A percentile compares a stretch with the other conserved stretches of the same genome.
These are phyloP conservation scores for Boletus semigastroideus DNA, from an alignment of 1,284 basidiomycete species.

Conservation along the genomic window DNA sequence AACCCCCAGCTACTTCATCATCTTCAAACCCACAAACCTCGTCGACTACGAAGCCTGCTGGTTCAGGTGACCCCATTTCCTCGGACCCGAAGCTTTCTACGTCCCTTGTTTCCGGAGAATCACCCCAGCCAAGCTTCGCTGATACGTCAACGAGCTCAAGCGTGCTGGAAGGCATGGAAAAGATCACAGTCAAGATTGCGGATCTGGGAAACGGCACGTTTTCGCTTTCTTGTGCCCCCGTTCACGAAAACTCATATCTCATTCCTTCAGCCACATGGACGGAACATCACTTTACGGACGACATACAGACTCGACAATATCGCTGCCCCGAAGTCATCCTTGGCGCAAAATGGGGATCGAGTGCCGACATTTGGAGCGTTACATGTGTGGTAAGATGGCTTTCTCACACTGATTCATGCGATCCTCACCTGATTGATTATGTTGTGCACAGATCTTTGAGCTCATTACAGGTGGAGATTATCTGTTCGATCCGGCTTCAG, in stretches of 20 bases:
- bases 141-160: conserved; percentile 29
- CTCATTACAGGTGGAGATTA: conserved; percentile 90
- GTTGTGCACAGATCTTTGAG: conserved; percentile 72
- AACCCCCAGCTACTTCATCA: conserved; percentile 18
- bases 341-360: conserved; percentile 91
- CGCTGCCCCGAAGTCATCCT: conserved; percentile 97
- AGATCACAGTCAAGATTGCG: conserved; percentile 98
- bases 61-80: conserved; percentile 30
- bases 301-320: conserved; percentile 97
- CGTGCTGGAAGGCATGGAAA: conserved; percentile 51
- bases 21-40: conserved; percentile 24
- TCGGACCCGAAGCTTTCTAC: conserved; percentile 32
- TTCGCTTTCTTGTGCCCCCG: background rate
- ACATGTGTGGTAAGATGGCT: conserved; percentile 78
- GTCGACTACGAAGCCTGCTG: conserved; percentile 21
- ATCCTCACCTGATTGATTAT: background rate
- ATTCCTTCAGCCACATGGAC: conserved; percentile 68
- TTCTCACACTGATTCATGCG: background rate
- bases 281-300: conserved; percentile 93
- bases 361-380: conserved; percentile 95
- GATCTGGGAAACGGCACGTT: conserved; percentile 88
- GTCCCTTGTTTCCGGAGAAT: conserved; percentile 45
- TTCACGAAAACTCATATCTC: conserved; percentile 10
- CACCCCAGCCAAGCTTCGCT: conserved; percentile 33
- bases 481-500: conserved; percentile 82